Base-by-base conservation (phyloP, 2,329 filamentous ascomycete genomes). In the Penicillium sp. region DNA sequence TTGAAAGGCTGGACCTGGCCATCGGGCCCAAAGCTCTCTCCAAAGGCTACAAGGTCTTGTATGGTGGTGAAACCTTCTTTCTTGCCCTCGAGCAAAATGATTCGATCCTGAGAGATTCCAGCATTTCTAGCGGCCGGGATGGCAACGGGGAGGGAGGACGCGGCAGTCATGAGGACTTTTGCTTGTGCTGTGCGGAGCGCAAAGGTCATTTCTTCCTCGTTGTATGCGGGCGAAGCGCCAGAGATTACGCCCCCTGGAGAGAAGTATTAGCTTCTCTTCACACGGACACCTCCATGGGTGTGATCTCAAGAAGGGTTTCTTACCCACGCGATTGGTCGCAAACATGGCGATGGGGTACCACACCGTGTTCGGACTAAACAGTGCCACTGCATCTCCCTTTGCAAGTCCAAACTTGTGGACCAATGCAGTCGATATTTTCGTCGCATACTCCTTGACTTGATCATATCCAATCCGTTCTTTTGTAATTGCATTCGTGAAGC, bases 301-400 rank as follows among this genome's bases (percentile, higher is more conserved):
- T 36, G 19, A 19, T 37, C 4, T 22, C 4, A 55, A 31, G 10
- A n/a, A 4, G 24, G n/a, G 6, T 14, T 40, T 6, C 24, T 6
- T 57, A 62, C 80, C 83, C 6, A 78, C 79, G 13, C 82, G 79
- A 7, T 86, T 75, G 2, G 82, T 81, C 0, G 82, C 82, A 57
- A 85, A 81, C 78, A 88, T 84, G 14, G 83, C 85, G 6, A 88
- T 82, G 0, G 87, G 86, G 66, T 88, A 89, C 85, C 85, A 89
- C 54, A 89, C 83, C 10, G 83, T 86, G 66, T 89, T 89, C 22
- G 83, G 83, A 54, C 81, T 82, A 73, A 88, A 89, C 2, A 89
- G 74, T 0, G 84, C 79, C 1, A 89, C 81, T 0, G 84, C 85
- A 5, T 89, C 78, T 1, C 82, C 83, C 16, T 78, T 67, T 43